Conservation (phyloP, 257 asterid species). For the Fraxinus cuspidata region DNA sequence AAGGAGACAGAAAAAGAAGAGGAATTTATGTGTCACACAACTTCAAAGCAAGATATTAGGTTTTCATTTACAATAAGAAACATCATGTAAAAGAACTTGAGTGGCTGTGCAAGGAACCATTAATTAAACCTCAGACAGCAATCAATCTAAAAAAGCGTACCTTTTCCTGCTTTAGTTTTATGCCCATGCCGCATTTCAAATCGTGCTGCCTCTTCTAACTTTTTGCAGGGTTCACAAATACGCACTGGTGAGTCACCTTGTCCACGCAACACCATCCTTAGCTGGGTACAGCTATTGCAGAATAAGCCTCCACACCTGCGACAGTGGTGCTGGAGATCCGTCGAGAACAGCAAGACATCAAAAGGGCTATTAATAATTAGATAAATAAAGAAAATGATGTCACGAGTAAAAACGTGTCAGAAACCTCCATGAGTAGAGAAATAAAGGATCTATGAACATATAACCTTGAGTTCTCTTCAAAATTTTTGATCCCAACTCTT, state of each 20-base stretch:
- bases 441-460: not conserved
- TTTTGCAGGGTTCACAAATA: conserved; percentile 92
- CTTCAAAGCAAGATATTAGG: not conserved
- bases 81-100: not conserved
- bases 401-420: not conserved
- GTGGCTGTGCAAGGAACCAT: conserved; percentile 3
- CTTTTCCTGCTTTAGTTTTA: conserved; percentile 65
- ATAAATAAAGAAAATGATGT: not conserved
- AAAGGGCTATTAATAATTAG: not conserved
- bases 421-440: not conserved
- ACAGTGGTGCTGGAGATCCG: conserved; percentile 88
- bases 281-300: conserved; percentile 81
- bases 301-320: conserved; percentile 98
- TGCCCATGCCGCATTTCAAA: conserved; percentile 83
- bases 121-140: conserved; percentile 10
- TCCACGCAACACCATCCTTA: conserved; percentile 89
- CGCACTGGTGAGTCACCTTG: conserved; percentile 99
- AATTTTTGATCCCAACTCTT: not conserved
- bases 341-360: conserved; percentile 25
- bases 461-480: not conserved
- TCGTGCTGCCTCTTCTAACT: conserved; percentile 87
- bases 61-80: not conserved
- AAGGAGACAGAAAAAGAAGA: not conserved
- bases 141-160: conserved; percentile 35
- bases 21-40: not conserved